Percentiles rank a stretch among this genome's conserved stretches.
phyloP scores from a whole-genome alignment of 2,329 filamentous ascomycete species.

The Fusarium keratoplasticum region DNA sequence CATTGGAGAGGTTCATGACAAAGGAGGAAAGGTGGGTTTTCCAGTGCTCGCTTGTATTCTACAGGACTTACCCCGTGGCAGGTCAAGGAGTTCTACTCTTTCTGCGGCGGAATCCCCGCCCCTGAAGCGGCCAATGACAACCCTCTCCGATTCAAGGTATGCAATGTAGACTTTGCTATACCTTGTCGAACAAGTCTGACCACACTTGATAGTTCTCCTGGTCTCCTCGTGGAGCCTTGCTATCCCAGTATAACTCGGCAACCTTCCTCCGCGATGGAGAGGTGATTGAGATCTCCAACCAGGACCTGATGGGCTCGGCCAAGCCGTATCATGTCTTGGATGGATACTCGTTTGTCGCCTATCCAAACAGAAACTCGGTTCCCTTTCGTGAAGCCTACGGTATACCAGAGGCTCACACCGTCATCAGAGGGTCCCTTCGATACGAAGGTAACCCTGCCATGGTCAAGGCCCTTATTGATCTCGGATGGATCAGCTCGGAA shows the following conservation, averaged over 20 bases:
- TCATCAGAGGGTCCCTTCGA: conserved; percentile 75
- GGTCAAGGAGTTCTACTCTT: conserved; percentile 72
- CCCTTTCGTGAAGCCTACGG: conserved; percentile 75
- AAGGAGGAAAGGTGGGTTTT: conserved; percentile 66
- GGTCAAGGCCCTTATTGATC: conserved; percentile 74
- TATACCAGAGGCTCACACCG: conserved; percentile 76
- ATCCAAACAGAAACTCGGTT: conserved; percentile 77
- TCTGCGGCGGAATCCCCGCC: conserved; percentile 72
- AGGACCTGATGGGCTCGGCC: conserved; percentile 73
- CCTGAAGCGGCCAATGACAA: conserved; percentile 67
- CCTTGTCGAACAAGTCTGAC: neutral
- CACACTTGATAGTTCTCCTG: conserved; percentile 64
- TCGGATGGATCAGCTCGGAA: conserved; percentile 66
- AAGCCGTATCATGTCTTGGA: conserved; percentile 72
- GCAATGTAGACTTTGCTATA: neutral
- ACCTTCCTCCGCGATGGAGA: conserved; percentile 74
- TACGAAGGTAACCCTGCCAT: conserved; percentile 78
- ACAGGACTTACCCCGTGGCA: neutral
- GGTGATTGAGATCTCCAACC: conserved; percentile 51
- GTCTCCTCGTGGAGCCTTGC: conserved; percentile 73
- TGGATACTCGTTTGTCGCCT: conserved; percentile 74
- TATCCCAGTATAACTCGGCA: conserved; percentile 74
- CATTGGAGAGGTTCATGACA: conserved; percentile 74
- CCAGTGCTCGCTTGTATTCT: fast-evolving
- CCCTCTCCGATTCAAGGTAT: conserved; percentile 12